phyloP scores from a whole-genome alignment of 495 filamentous ascomycete species.

The Hypomontagnella submonticulosa region DNA sequence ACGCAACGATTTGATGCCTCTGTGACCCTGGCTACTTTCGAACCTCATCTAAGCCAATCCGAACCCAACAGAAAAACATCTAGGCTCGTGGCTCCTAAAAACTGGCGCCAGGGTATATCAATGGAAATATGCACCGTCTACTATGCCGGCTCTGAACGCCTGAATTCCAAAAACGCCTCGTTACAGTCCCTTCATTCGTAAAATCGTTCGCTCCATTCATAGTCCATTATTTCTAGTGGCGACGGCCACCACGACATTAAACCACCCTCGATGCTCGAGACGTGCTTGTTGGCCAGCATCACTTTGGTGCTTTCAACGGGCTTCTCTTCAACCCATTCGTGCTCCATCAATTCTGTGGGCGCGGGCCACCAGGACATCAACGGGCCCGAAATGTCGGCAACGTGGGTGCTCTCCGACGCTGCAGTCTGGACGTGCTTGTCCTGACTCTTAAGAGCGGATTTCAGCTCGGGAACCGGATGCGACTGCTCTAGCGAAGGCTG shows the following conservation, averaged over 20 bases:
- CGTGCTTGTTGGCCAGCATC: constrained; percentile 25
- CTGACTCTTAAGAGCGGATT: constrained; percentile 4
- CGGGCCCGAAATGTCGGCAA: constrained; percentile 37
- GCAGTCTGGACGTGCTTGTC: constrained; percentile 24
- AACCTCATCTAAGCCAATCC: constrained; percentile 15
- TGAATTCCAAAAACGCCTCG: neutral
- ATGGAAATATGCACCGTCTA: constrained; percentile 10
- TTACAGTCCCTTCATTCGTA: constrained; percentile 41
- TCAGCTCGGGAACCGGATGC: neutral
- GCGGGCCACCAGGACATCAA: constrained; percentile 46
- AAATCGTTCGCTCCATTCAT: constrained; percentile 47
- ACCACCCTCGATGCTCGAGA: constrained; percentile 35
- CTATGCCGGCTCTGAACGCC: constrained; percentile 25
- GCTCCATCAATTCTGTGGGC: constrained; percentile 41
- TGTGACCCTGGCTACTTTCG: constrained; percentile 19
- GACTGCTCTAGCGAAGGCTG: neutral
- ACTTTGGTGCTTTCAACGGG: constrained; percentile 1
- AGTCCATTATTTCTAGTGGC: constrained; percentile 29
- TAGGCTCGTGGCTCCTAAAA: constrained; percentile 10
- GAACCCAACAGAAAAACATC: constrained; percentile 10
- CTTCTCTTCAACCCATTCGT: constrained; percentile 37
- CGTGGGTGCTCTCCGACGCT: constrained; percentile 21
- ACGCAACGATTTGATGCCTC: neutral
- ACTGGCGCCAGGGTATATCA: constrained; percentile 33
- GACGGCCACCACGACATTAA: constrained; percentile 49